Percentiles rank a stretch among this genome's conserved stretches.
phyloP scores from a whole-genome alignment of 345 rosid genomes.

The Gossypium mustelinum region DNA sequence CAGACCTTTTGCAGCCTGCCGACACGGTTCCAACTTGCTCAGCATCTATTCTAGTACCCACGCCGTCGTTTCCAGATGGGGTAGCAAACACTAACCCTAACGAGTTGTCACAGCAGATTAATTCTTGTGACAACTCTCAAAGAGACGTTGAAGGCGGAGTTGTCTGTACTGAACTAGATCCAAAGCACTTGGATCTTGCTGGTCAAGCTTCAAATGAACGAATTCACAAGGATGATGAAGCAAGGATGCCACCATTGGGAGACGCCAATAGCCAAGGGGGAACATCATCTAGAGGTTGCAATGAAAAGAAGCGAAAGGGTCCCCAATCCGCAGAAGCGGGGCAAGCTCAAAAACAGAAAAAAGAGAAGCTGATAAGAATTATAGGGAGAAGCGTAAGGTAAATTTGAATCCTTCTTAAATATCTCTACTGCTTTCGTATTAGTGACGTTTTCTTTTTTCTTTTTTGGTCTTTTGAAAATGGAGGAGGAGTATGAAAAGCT shows the following conservation, averaged over 20 bases:
- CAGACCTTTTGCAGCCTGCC: too few relatives aligned
- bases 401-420: background rate
- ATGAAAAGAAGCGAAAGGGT: background rate
- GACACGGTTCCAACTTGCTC: too few relatives aligned
- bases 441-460: background rate
- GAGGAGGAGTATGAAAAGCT: background rate
- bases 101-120: too few relatives aligned
- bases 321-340: background rate
- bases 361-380: background rate
- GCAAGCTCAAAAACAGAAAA: background rate
- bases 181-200: background rate
- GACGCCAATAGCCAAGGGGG: background rate
- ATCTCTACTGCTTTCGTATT: background rate
- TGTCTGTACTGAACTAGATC: background rate
- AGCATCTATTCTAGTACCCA: too few relatives aligned
- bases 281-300: background rate
- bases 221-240: too few relatives aligned
- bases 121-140: too few relatives aligned
- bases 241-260: background rate
- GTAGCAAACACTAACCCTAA: too few relatives aligned
- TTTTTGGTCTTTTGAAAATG: background rate
- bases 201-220: background rate
- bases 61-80: too few relatives aligned
- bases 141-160: too few relatives aligned
- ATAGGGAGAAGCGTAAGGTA: background rate